A percentile compares a stretch with the other conserved stretches of the same genome.
Conservation (phyloP, 192 early-diverging fungal genomes). For the Backusella tuberculispora region DNA sequence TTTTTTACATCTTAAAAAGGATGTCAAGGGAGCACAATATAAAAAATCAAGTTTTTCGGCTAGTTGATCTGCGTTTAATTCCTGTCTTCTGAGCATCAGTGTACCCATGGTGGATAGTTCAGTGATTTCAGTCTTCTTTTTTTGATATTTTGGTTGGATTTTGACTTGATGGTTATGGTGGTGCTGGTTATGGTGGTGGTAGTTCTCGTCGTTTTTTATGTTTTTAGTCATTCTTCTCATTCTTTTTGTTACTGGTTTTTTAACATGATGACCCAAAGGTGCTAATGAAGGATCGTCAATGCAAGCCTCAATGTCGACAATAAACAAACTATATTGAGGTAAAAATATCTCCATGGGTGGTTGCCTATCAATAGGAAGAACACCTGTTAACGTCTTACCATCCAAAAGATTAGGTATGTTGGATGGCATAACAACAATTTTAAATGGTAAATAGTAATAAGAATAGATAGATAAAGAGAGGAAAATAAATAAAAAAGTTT, state of each 20-base stretch:
- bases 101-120: neutral
- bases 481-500: neutral
- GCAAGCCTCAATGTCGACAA: slow-evolving; percentile 59
- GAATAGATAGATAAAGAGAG: neutral
- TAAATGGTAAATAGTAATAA: too few species aligned
- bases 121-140: neutral
- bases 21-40: slow-evolving; percentile 32
- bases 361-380: slow-evolving; percentile 20
- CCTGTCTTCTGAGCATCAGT: slow-evolving; percentile 46
- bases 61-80: slow-evolving; percentile 44
- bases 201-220: neutral
- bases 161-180: neutral
- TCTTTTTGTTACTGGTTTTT: neutral
- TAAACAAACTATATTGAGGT: neutral
- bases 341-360: neutral
- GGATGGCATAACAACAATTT: slow-evolving; percentile 2
- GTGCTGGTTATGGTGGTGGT: neutral
- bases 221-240: neutral
- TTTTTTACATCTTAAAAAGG: slow-evolving; percentile 28
- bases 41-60: slow-evolving; percentile 36
- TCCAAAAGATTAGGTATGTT: slow-evolving; percentile 18
- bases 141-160: neutral
- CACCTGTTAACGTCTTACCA: slow-evolving; percentile 24
- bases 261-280: slow-evolving; percentile 53
- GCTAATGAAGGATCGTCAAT: slow-evolving; percentile 59